Evolutionary conservation across 352 stramenopile genomes (phyloP), one percentile per base, ranked within the genome.

Genomic region (Globisporangium barbulae): DNA sequence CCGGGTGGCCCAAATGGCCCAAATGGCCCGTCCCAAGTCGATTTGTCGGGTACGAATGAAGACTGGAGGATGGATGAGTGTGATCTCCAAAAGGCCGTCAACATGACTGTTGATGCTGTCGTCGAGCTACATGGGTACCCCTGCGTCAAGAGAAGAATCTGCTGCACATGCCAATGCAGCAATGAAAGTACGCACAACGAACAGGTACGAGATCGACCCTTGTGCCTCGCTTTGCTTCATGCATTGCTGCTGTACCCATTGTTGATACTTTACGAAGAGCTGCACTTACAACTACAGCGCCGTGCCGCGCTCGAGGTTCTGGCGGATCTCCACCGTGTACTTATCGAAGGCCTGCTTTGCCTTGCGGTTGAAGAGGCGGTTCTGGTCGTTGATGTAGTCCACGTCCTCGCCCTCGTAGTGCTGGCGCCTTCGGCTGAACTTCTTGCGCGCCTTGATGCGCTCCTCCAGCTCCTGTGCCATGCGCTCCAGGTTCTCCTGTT

Each of bases 321-420:
- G 95, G 48, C 94, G 83, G 75, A 99, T 99, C 69, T 99, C 97
- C 21, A 98, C 96, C 19, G 97, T 99, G 76, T 98, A 98, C 77
- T 98, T 97, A 81, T 99, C 95, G 71, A 97, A 99, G 35, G 97
- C 96, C 47, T 97, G 85, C 58, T 89, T 92, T 60, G 98, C 93
- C 78, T 99, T 99, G 78, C 98, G 87, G 84, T 99, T 99, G 84
- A 99, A 99, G 37, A 83, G 73, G 63, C 96, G 97, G 79, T 99
- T 99, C 60, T 97, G 83, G 70, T 98, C 90, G 83, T 99, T 99
- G 75, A 99, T 99, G 71, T 96, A 98, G 72, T 97, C 93, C 30
- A 99, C 94, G 58, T 97, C 89, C 66, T 98, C 94, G 62, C 84
- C 90, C 22, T 97, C 91, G 70, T 81, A 78, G 63, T 91, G 79